phyloP scores from a whole-genome alignment of 2,329 filamentous ascomycete species.

The Cladosporium sp. region DNA sequence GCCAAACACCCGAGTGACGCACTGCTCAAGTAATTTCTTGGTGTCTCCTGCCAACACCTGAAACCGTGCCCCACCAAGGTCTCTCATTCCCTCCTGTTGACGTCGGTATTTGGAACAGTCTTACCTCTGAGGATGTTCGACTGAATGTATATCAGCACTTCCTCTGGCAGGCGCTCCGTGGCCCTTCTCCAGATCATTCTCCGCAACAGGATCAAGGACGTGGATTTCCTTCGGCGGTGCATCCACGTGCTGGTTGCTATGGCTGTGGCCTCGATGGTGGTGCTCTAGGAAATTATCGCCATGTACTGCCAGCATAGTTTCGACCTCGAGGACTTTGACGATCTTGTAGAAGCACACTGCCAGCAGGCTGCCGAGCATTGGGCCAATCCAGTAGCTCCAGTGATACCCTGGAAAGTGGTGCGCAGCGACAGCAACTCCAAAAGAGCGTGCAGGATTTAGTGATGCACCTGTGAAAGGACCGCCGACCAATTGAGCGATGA shows the following conservation, averaged over 20 bases:
- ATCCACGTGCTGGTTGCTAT: neutral
- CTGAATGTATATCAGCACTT: neutral
- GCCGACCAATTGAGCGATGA: conserved; percentile 39
- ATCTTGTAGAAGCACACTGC: conserved; percentile 15
- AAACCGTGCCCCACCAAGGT: neutral
- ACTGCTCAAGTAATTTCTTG: neutral
- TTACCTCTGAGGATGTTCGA: neutral
- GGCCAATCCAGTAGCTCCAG: conserved; percentile 21
- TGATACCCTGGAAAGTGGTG: conserved; percentile 17
- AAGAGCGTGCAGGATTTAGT: conserved; percentile 32
- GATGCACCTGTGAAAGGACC: conserved; percentile 32
- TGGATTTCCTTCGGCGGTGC: neutral
- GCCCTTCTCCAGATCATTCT: conserved; percentile 12
- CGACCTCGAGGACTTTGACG: conserved; percentile 7
- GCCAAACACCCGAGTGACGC: neutral
- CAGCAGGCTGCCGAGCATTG: conserved; percentile 15
- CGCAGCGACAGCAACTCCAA: conserved; percentile 21
- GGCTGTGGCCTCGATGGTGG: neutral
- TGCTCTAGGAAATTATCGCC: conserved; percentile 9
- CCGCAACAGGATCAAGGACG: conserved; percentile 1
- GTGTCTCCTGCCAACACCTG: neutral
- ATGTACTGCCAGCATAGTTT: conserved; percentile 1
- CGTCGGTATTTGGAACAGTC: neutral
- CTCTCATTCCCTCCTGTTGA: neutral
- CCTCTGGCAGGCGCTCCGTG: neutral